Percentiles rank a stretch among this genome's conserved stretches.
Evolutionary conservation across 2,329 filamentous ascomycete genomes (phyloP).

Genomic region (Nemania abortiva): DNA sequence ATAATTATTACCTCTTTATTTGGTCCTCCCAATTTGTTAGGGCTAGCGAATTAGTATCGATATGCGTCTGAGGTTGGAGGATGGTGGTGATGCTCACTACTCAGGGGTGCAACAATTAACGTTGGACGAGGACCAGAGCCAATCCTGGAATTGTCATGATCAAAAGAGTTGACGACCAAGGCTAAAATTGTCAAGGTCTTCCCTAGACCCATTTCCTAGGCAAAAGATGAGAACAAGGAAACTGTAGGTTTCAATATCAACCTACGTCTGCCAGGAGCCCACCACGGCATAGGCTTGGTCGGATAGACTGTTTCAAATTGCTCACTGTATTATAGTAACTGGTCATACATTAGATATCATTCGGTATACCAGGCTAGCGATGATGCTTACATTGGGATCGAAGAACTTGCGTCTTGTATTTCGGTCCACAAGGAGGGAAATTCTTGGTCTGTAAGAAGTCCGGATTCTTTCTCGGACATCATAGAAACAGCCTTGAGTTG

Average conservation of each 20-base stretch:
- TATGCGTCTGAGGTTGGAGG: not conserved
- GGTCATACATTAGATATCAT: not conserved
- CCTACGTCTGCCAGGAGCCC: not conserved
- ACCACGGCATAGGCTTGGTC: not conserved
- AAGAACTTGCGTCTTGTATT: not conserved
- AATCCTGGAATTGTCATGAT: not conserved
- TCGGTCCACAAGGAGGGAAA: not conserved
- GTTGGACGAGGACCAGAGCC: not conserved
- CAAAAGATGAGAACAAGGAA: not conserved
- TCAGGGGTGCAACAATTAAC: not conserved
- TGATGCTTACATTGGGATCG: not conserved
- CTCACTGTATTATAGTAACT: not conserved
- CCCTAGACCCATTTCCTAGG: not conserved
- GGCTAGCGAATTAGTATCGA: not conserved
- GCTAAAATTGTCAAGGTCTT: not conserved
- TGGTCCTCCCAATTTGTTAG: not conserved
- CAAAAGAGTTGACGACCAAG: not conserved
- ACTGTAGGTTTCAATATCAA: not conserved
- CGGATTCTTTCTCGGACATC: not conserved
- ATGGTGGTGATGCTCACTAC: not conserved
- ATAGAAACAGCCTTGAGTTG: not conserved
- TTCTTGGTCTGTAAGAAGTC: not conserved
- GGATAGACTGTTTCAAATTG: not conserved
- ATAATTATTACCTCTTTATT: not conserved
- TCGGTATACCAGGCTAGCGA: not conserved